Base-by-base conservation (phyloP, 2,329 filamentous ascomycete genomes). In the Cercospora sp. region DNA sequence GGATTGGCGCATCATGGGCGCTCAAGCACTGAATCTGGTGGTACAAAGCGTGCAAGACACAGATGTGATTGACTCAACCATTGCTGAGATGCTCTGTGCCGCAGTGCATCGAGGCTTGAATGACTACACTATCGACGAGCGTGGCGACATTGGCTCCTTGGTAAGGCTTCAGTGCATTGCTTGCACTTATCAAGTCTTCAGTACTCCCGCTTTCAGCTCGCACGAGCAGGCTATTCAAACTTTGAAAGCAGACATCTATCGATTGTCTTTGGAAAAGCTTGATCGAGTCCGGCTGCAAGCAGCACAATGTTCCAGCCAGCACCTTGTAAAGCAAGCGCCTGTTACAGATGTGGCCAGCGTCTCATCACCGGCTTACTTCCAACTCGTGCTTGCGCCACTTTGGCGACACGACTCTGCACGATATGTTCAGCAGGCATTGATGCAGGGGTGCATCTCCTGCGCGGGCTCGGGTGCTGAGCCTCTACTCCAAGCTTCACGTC, bases 81-180 rank as follows among this genome's bases (percentile, higher is more conserved):
- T 72, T 23, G 48, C 67, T 10, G 36, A 67, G 13, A 55, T 36
- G 2, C 70, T 83, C 7, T 69, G 79, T 5, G 33, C 66, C 9
- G 72, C 75, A 3, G 55, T 77, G 6, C 72, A 73, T 28, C 63
- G 75, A 30, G 81, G 90, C 0, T 80, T 99, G 30, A 90, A 94
- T 72, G 94, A 99, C 77, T 98, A 98, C 76, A 96, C 92, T 0
- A 94, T 92, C 3, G 94, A 92, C 72, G 90, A 94, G 13, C 86
- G 93, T 66, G 95, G 95, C 16, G 95, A 99, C 75, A 86, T 98
- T 60, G 95, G 95, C 5, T 96, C 94, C 0, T 87, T 94, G 63
- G 91, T 96, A 3, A 87, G 95, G 3, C 82, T 94, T 5, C 90
- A 94, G 78, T 94, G 92, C 26, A 85, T 97, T 12, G 85, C 87